Conservation (phyloP, 2,329 filamentous ascomycete genomes). For the Aspergillus nomiae region DNA sequence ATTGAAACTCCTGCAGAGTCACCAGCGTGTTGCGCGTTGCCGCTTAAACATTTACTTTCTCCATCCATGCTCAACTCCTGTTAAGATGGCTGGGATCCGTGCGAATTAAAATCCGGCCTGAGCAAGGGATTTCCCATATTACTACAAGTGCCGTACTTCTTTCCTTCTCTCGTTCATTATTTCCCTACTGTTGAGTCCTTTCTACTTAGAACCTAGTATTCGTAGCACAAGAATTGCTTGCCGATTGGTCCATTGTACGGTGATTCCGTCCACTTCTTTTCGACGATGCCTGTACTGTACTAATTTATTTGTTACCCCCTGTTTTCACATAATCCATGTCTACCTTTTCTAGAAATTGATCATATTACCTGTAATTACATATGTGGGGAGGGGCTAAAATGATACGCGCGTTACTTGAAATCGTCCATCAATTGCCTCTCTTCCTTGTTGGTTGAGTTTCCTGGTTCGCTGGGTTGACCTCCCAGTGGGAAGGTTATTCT, state of each 20-base stretch:
- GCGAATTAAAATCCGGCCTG: background rate
- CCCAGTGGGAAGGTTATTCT: background rate
- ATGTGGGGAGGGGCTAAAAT: too few species aligned
- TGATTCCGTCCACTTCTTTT: too few species aligned
- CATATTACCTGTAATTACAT: background rate
- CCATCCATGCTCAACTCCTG: background rate
- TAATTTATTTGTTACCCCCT: too few species aligned
- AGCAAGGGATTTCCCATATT: background rate
- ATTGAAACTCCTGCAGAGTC: background rate
- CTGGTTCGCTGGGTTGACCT: background rate
- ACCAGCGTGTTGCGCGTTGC: background rate
- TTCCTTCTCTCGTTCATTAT: background rate
- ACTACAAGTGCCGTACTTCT: too few species aligned
- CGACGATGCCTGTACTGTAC: too few species aligned
- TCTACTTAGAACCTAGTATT: background rate
- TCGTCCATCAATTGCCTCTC: too few species aligned
- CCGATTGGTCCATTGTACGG: too few species aligned
- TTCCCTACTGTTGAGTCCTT: background rate
- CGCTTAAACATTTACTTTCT: background rate
- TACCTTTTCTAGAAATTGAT: background rate
- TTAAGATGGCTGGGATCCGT: background rate
- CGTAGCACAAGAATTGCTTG: too few species aligned
- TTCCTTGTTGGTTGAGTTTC: background rate
- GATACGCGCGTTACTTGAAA: background rate
- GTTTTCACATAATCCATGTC: too few species aligned